phyloP scores from a whole-genome alignment of 2,329 filamentous ascomycete genomes.

The Xylariaceae sp. region DNA sequence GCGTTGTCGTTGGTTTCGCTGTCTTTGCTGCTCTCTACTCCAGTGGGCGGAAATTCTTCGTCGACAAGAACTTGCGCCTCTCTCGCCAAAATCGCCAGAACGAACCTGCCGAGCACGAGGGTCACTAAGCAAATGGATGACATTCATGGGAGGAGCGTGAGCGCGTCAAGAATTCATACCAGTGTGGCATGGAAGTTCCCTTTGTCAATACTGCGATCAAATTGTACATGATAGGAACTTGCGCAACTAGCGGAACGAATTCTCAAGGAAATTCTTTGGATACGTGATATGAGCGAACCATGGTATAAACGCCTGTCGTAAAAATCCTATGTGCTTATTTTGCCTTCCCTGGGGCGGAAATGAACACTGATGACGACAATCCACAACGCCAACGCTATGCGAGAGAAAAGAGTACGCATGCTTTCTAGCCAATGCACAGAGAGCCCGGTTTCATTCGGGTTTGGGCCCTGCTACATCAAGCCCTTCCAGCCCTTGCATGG shows the following conservation, averaged over 20 bases:
- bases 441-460: conserved; percentile 49
- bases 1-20: conserved; percentile 81
- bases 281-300: conserved; percentile 24
- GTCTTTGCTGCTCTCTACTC: conserved; percentile 79
- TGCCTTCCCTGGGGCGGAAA: conserved; percentile 18
- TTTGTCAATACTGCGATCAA: conserved; percentile 20
- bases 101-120: conserved; percentile 30
- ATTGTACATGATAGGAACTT: conserved; percentile 30
- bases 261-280: conserved; percentile 22
- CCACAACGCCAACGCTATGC: conserved; percentile 33
- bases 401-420: conserved; percentile 22
- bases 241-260: conserved; percentile 6
- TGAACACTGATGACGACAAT: conserved; percentile 14
- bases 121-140: conserved; percentile 31
- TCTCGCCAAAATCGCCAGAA: conserved; percentile 56
- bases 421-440: conserved; percentile 17
- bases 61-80: conserved; percentile 90
- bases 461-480: conserved; percentile 92
- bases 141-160: conserved; percentile 15
- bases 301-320: conserved; percentile 25
- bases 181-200: conserved; percentile 17
- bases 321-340: conserved; percentile 15
- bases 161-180: conserved; percentile 11
- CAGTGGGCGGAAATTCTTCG: conserved; percentile 69
- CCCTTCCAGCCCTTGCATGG: conserved; percentile 93